Conservation (phyloP, 2,329 filamentous ascomycete species). For the Calonectria multiphialidica region DNA sequence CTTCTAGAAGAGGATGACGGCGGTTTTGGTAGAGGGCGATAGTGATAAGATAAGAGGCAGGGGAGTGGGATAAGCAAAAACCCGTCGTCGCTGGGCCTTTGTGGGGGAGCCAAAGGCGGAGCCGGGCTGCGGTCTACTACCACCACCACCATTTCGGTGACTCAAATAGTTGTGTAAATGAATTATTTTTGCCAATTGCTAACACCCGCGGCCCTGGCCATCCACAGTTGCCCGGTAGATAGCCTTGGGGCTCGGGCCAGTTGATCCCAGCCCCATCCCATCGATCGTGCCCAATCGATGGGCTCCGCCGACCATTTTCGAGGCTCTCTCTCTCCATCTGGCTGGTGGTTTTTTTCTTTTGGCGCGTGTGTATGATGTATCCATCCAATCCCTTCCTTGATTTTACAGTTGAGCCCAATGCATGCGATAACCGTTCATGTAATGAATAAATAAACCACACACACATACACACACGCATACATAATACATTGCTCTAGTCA, state of each 20-base stretch:
- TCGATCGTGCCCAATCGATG: not conserved
- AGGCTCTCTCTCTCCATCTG: not conserved
- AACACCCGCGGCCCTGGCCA: constrained; percentile 17
- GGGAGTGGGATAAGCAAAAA: constrained; percentile 42
- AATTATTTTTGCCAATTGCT: constrained; percentile 28
- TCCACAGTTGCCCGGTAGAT: constrained; percentile 24
- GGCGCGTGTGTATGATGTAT: too few species aligned
- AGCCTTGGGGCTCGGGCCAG: constrained; percentile 3
- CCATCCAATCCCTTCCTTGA: not conserved
- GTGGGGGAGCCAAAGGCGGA: constrained; percentile 15
- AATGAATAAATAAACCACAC: not conserved
- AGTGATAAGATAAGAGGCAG: constrained; percentile 3
- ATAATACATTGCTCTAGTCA: not conserved
- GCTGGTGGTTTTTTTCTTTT: not conserved
- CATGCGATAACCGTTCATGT: not conserved
- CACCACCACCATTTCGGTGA: constrained; percentile 16
- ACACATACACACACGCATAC: too few species aligned
- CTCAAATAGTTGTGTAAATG: constrained; percentile 23
- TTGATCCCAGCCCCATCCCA: not conserved
- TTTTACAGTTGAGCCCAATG: not conserved
- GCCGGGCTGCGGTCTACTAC: not conserved
- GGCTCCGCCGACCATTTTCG: not conserved
- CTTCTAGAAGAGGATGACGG: constrained; percentile 38
- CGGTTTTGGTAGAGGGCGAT: not conserved
- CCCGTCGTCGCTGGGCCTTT: constrained; percentile 34